These are phyloP conservation scores for Brasenia schreberi DNA, from an alignment of 164 flowering plant species.

Conservation along the genomic window DNA sequence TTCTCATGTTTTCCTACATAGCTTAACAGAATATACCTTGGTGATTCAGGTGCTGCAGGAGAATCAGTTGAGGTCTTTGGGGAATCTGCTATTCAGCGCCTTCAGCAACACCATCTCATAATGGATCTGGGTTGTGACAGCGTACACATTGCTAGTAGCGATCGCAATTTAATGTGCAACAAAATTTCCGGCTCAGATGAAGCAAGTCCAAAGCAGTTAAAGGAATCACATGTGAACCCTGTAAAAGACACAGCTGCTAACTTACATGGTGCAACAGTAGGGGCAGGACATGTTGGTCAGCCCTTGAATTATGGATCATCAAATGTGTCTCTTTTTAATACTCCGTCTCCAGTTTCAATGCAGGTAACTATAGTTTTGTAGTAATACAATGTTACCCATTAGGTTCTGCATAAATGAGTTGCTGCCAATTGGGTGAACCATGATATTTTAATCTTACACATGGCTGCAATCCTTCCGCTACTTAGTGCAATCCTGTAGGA, in stretches of 20 bases:
- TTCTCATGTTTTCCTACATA: not conserved
- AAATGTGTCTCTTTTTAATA: slow-evolving; percentile 47
- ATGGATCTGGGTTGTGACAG: slow-evolving; percentile 26
- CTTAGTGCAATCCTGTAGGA: no score
- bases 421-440: no score
- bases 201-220: slow-evolving; percentile 48
- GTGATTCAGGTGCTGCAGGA: slow-evolving; percentile 69
- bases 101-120: slow-evolving; percentile 51
- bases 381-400: no score
- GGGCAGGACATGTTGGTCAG: slow-evolving; percentile 31
- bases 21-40: not conserved
- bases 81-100: slow-evolving; percentile 57
- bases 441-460: no score
- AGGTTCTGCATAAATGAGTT: no score
- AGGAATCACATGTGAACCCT: slow-evolving; percentile 36
- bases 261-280: slow-evolving; percentile 26
- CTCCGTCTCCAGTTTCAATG: slow-evolving; percentile 81
- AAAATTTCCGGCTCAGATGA: slow-evolving; percentile 35
- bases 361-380: slow-evolving; percentile 33
- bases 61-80: slow-evolving; percentile 66
- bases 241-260: slow-evolving; percentile 38
- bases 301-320: slow-evolving; percentile 36
- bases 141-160: slow-evolving; percentile 26
- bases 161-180: slow-evolving; percentile 19
- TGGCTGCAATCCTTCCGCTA: no score